Evolutionary conservation across 305 asterid species (phyloP).

Genomic region (Ruellia speciosa): DNA sequence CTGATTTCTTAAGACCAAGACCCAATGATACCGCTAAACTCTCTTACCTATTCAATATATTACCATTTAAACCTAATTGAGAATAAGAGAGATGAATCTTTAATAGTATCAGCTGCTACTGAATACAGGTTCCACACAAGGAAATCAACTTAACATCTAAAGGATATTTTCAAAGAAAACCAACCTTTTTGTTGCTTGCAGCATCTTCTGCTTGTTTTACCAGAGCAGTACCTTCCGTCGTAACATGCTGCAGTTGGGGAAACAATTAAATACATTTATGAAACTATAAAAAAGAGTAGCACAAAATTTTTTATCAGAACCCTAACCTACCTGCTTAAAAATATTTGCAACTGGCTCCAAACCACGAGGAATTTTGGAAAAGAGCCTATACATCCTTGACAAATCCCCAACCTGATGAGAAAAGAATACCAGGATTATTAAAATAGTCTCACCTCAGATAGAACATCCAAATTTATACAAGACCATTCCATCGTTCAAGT

Average conservation of each 20-base stretch:
- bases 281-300: background rate
- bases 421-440: background rate
- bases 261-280: background rate
- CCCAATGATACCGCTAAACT: no score
- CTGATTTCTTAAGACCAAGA: no score
- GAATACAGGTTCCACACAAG: background rate
- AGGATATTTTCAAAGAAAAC: background rate
- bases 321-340: constrained; percentile 45
- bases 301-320: background rate
- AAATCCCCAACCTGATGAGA: constrained; percentile 19
- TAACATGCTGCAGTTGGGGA: constrained; percentile 60
- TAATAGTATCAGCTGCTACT: background rate
- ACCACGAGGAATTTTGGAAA: constrained; percentile 81
- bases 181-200: constrained; percentile 83
- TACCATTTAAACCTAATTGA: no score
- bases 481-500: background rate
- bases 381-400: constrained; percentile 91
- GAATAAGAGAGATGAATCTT: no score
- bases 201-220: constrained; percentile 99
- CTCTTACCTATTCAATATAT: no score
- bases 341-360: constrained; percentile 81
- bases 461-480: background rate
- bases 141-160: background rate
- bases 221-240: constrained; percentile 88
- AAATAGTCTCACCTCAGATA: background rate